Base-by-base conservation (phyloP, 305 asterid genomes). In the Coffea humblotiana region DNA sequence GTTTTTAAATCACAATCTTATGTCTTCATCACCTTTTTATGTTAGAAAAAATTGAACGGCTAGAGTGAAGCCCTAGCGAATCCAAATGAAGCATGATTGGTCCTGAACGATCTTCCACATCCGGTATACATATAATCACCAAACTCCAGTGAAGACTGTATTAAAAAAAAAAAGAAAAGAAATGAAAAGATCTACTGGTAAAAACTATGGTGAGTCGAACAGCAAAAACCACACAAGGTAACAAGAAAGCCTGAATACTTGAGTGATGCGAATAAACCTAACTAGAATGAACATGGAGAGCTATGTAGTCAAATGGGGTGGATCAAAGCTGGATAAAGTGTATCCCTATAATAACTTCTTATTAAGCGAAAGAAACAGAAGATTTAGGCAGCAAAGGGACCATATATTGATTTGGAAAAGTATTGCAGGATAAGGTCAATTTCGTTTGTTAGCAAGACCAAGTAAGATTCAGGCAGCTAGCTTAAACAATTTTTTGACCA, bases 101-200 rank as follows among this genome's bases (percentile, higher is more conserved):
- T 65, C 96, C 95, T 3, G 85, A 85, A 77, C 85, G 90, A 79
- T 89, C 96, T 83, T 92, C 94, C 86, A 91, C 91, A 51, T 87
- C 83, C 78, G 98, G 98, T 78, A 92, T 90, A 85, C 97, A 93
- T 77, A 96, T 90, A 81, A 94, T 93, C 82, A 88, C 90, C 98
- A 96, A 90, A 90, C 99, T 96, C 99, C 99, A 96, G 86, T 96
- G 99, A 52, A 27, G 84, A 78, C 99, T 96, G 90, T 80, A 81
- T 52, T 66, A 32, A 29, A 80, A 73, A 49, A 76, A 49, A 70
- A 82, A 87, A 81, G 43, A 67, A 82, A 87, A 81, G 43, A 40
- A 40, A 40, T 0, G 43, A 40, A 3, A 40, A 40, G 43, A 40
- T 40, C 43, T 25, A 27, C 21, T 25, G 76, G 76, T 68, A 79